phyloP scores from a whole-genome alignment of 106 monocot genomes.

The Chionographis japonica region DNA sequence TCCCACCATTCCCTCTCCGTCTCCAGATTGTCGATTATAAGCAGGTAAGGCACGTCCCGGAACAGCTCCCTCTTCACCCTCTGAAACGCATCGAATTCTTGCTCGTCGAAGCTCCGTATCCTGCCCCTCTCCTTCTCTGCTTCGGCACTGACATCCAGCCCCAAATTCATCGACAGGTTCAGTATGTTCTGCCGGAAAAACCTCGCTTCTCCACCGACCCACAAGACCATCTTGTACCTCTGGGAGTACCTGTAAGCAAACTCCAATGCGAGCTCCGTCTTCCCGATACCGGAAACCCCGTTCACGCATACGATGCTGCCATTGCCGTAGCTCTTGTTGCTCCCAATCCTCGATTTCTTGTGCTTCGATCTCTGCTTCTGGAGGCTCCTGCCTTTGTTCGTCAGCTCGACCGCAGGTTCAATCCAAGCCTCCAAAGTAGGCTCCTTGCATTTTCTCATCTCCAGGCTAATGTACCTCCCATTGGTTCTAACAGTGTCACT shows the following conservation, averaged over 20 bases:
- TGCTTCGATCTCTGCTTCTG: constrained; percentile 72
- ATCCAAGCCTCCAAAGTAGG: constrained; percentile 92
- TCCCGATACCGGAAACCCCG: constrained; percentile 68
- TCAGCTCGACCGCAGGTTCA: constrained; percentile 50
- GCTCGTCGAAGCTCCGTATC: constrained; percentile 78
- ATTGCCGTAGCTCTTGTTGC: constrained; percentile 26
- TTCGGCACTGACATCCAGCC: constrained; percentile 81
- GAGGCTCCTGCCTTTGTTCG: constrained; percentile 41
- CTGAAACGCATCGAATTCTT: constrained; percentile 83
- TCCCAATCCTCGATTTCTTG: constrained; percentile 42
- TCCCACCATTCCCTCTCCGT: constrained; percentile 93
- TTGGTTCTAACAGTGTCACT: constrained; percentile 50
- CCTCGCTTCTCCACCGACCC: constrained; percentile 86
- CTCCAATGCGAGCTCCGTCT: constrained; percentile 82
- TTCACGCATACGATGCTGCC: constrained; percentile 49
- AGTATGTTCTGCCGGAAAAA: constrained; percentile 79
- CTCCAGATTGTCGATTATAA: constrained; percentile 87
- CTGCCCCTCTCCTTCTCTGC: constrained; percentile 75
- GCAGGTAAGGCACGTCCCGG: constrained; percentile 75
- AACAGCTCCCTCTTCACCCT: constrained; percentile 87
- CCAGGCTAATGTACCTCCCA: constrained; percentile 66
- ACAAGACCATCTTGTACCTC: constrained; percentile 85
- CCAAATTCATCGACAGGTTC: constrained; percentile 62
- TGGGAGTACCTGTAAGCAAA: constrained; percentile 80
- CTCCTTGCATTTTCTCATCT: constrained; percentile 81